A percentile compares a stretch with the other conserved stretches of the same genome.
Evolutionary conservation across 2,329 filamentous ascomycete genomes (phyloP).

Genomic region (Aspergillus hiratsukae): DNA sequence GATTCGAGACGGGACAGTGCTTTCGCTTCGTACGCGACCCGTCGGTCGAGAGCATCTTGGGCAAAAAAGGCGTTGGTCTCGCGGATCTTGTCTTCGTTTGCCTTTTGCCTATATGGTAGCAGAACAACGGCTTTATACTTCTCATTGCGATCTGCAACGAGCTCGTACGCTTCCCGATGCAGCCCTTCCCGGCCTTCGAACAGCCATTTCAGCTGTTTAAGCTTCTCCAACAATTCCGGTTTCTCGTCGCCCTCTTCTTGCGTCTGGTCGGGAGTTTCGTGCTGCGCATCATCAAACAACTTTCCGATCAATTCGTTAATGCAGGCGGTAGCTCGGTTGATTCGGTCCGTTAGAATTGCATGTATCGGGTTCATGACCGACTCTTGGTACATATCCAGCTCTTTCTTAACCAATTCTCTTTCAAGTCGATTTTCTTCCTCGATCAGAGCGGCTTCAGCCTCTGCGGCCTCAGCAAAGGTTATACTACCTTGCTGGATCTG

Average conservation of each 20-base stretch:
- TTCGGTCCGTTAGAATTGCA: slow-evolving; percentile 70
- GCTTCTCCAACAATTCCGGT: slow-evolving; percentile 87
- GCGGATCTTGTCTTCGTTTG: slow-evolving; percentile 72
- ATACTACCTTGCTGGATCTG: slow-evolving; percentile 75
- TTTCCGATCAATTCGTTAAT: slow-evolving; percentile 70
- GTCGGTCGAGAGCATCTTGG: slow-evolving; percentile 69
- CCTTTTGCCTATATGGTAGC: slow-evolving; percentile 69
- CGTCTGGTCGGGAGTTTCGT: slow-evolving; percentile 69
- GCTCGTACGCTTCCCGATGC: slow-evolving; percentile 77
- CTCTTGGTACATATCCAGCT: slow-evolving; percentile 80
- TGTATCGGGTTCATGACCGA: slow-evolving; percentile 81
- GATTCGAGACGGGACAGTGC: slow-evolving; percentile 68
- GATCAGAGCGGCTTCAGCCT: slow-evolving; percentile 71
- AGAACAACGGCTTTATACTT: slow-evolving; percentile 81
- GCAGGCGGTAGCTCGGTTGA: slow-evolving; percentile 67
- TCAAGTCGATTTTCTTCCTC: slow-evolving; percentile 64
- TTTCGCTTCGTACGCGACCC: slow-evolving; percentile 66
- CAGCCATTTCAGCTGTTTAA: slow-evolving; percentile 93
- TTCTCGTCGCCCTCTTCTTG: slow-evolving; percentile 95
- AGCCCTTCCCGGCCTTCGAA: slow-evolving; percentile 90
- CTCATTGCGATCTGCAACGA: slow-evolving; percentile 79
- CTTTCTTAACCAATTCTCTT: slow-evolving; percentile 69
- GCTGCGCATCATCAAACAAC: slow-evolving; percentile 67
- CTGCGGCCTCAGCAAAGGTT: slow-evolving; percentile 75
- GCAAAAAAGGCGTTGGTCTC: slow-evolving; percentile 79